Evolutionary conservation across 805 yeast species (phyloP), one percentile per base, ranked within the genome.

Genomic region (Yarrowia divulgata): DNA sequence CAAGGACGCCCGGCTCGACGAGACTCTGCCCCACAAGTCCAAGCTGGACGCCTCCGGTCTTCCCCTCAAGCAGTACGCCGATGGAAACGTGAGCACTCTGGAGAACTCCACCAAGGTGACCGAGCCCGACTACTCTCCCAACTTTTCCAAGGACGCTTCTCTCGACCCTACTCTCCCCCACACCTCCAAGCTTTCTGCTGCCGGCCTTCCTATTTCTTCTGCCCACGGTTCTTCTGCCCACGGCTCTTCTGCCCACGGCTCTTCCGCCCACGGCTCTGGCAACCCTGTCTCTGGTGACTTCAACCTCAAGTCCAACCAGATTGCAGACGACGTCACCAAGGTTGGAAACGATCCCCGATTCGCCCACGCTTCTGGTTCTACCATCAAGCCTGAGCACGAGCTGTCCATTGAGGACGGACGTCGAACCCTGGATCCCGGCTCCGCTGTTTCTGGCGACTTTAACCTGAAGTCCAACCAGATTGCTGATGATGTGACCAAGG

Each of bases 281-380:
- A 34, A 34, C 37, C 37, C 63, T 7, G 50, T 43, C 7, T 58
- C 64, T 8, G 63, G 63, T 0, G 48, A 40, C 34, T 57, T 57
- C 63, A 57, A 40, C 39, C 63, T 57, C 29, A 55, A 39, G 62
- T 13, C 62, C 7, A 29, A 16, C 46, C 46, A 55, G 46, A 55
- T 55, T 39, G 46, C 46, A 1, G 62, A 18, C 9, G 63, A 57
- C 16, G n/a, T 9, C 16, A 40, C 48, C 37, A 40, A 40, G 46
- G 63, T 57, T 12, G 63, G 63, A 9, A 32, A 32, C 32, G 63
- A 57, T n/a, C 63, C 63, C 29, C 63, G 63, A 29, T 57, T 57
- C 18, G 48, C 48, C 12, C 32, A 16, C 14, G 46, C 48, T 18
- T 0, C 35, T 9, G 34, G 18, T 4, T 7, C 19, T 3, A 10